Base-by-base conservation (phyloP, 192 early-diverging fungal species). In the Rhizophagus clarus region DNA sequence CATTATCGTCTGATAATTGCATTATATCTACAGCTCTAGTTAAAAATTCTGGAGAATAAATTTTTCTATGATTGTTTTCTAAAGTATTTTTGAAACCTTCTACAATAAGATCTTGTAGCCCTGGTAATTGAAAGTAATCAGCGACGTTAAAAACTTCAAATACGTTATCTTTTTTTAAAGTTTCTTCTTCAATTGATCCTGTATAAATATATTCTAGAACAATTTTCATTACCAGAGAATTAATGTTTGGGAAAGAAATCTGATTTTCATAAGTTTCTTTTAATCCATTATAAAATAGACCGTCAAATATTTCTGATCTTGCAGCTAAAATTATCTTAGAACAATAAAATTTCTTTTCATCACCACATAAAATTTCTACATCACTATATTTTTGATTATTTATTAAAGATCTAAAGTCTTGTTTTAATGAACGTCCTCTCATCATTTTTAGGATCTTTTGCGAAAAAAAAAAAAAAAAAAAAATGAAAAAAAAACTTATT, bases 161-260 rank as follows among this genome's bases (percentile, higher is more conserved):
- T 3, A 75, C 22, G 63, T 72, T 80, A 22, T 71, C 61, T 11
- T n/a, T 49, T 2, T 60, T 42, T n/a, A 80, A 74, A n/a, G 37
- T 17, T 24, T 64, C 79, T 22, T 29, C 34, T 8, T 15, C 7
- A 40, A 80, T 28, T 2, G 4, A 22, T 7, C 72, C 79, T 3
- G 70, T 73, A 24, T 63, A 63, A 51, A 75, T 56, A 62, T 63
- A 73, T 14, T 80, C 79, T 8, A 80, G 7, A 3, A 80, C n/a
- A 42, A 80, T 45, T 56, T 40, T 20, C 60, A 80, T 74, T 47
- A 34, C 73, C 9, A 28, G 22, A 17, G 60, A 72, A 20, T 70
- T 62, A 29, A 80, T 47, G 15, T 5, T 26, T 22, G 72, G 72
- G n/a, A 80, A 45, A 4, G 3, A 26, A 28, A 80, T 80, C 1